Percentiles rank a stretch among this genome's conserved stretches.
Evolutionary conservation across 208 protist species (phyloP).

Genomic region (Acanthamoeba comandoni): DNA sequence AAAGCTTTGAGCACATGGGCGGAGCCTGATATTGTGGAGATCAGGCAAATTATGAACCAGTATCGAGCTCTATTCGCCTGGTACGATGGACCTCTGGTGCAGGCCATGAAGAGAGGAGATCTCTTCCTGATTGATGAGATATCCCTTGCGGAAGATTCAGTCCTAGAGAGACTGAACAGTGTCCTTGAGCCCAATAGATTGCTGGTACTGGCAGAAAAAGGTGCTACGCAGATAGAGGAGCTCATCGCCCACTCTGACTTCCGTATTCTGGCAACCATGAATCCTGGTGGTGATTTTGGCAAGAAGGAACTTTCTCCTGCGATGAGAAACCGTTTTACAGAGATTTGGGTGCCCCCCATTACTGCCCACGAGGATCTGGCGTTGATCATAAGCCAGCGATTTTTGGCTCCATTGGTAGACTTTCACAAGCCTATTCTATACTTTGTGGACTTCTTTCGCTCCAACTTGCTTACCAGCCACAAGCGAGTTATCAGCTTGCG

Average conservation of each 20-base stretch:
- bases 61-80: slow-evolving; percentile 96
- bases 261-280: slow-evolving; percentile 99
- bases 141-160: slow-evolving; percentile 98
- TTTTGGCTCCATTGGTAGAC: slow-evolving; percentile 78
- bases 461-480: slow-evolving; percentile 65
- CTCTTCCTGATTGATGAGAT: slow-evolving; percentile 99
- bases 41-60: background rate
- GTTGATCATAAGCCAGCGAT: slow-evolving; percentile 92
- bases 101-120: slow-evolving; percentile 97
- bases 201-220: slow-evolving; percentile 98
- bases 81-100: slow-evolving; percentile 98
- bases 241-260: slow-evolving; percentile 92
- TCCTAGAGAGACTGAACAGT: slow-evolving; percentile 99
- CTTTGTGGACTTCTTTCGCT: slow-evolving; percentile 85
- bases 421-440: slow-evolving; percentile 83
- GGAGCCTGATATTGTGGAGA: too few relatives aligned
- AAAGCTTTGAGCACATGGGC: too few relatives aligned
- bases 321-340: slow-evolving; percentile 98
- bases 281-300: slow-evolving; percentile 99
- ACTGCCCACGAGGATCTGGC: slow-evolving; percentile 93
- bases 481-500: slow-evolving; percentile 78
- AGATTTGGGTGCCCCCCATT: slow-evolving; percentile 97
- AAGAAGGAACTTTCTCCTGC: slow-evolving; percentile 99
- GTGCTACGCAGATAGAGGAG: slow-evolving; percentile 87
- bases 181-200: slow-evolving; percentile 97